Evolutionary conservation across 768 basidiomycete genomes (phyloP), one percentile per base, ranked within the genome.

Genomic region (Boletales sp.): DNA sequence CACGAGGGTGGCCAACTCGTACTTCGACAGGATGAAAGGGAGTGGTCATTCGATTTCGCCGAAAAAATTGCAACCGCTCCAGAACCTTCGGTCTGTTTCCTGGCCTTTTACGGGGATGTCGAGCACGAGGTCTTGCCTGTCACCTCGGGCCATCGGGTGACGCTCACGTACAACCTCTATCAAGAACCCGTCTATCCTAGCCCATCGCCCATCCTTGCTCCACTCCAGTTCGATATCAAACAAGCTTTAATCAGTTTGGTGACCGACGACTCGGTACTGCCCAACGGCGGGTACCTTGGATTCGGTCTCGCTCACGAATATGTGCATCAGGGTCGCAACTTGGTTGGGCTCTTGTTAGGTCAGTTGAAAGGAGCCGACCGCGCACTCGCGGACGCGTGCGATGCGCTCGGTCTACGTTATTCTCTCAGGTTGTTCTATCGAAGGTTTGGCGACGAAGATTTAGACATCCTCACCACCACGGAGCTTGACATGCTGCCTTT

Each of bases 121-220:
- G 71, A 75, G 47, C 75, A 77, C 52, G 75, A 78, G 45, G 74
- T 78, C 43, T 38, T 65, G n/a, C 67, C 64, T 1, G 73, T 79
- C 43, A 63, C 42, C 3, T 66, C 71, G 0, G 77, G 79, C 0
- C 58, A 71, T 34, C 71, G 79, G 2, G 65, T 79, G 31, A 78
- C 73, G 3, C 40, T 79, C 42, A 73, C 76, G 1, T 76, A 72
- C 60, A 75, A 76, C 50, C 68, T 77, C 24, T 51, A 56, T 21
- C 40, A 14, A 4, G 5, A 30, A 5, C 21, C 35, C 2, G 5
- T 6, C 8, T 24, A 19, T 7, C 36, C 37, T 24, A 17, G n/a
- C 37, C 1, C 19, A 9, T 30, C n/a, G 1, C 21, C 27, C 9
- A 39, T 53, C 8, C 43, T 24, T 8, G 43, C 39, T 0, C 45